phyloP scores from a whole-genome alignment of 2,329 filamentous ascomycete species.

The Metarhizium sp. region DNA sequence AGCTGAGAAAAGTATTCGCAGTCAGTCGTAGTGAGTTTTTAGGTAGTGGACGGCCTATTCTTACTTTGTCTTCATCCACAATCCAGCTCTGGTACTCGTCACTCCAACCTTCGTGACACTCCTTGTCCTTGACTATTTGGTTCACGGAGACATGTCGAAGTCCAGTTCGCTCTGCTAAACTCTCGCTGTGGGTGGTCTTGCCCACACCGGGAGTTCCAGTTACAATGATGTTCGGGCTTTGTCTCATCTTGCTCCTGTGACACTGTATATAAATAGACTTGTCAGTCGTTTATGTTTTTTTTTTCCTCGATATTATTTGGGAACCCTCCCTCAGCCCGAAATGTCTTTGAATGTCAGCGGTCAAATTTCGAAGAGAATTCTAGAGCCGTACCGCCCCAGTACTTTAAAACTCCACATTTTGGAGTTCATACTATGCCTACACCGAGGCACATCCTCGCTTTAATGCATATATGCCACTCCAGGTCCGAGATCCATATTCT shows the following conservation, averaged over 20 bases:
- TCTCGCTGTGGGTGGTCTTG: conserved; percentile 87
- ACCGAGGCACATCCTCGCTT: not conserved
- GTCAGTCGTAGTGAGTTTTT: conserved; percentile 8
- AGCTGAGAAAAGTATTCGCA: conserved; percentile 38
- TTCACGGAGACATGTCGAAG: conserved; percentile 83
- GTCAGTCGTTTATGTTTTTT: not conserved
- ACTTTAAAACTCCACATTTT: not conserved
- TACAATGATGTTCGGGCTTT: conserved; percentile 78
- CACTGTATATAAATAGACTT: not conserved
- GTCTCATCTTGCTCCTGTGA: conserved; percentile 28
- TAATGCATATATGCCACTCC: not conserved
- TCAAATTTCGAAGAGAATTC: not conserved
- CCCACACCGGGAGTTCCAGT: conserved; percentile 94
- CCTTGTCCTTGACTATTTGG: conserved; percentile 79
- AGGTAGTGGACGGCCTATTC: conserved; percentile 8
- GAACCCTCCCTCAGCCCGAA: not conserved
- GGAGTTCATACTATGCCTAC: not conserved
- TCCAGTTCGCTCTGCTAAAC: conserved; percentile 64
- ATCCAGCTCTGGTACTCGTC: conserved; percentile 82
- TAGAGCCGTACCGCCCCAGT: not conserved
- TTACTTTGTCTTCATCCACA: conserved; percentile 91
- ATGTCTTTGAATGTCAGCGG: not conserved
- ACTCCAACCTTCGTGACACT: conserved; percentile 81
- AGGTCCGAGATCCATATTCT: too few relatives aligned
- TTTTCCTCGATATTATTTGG: not conserved